Percentiles rank a stretch among this genome's conserved stretches.
Evolutionary conservation across 2,329 filamentous ascomycete genomes (phyloP).

Genomic region (Diaporthe aspalathi): DNA sequence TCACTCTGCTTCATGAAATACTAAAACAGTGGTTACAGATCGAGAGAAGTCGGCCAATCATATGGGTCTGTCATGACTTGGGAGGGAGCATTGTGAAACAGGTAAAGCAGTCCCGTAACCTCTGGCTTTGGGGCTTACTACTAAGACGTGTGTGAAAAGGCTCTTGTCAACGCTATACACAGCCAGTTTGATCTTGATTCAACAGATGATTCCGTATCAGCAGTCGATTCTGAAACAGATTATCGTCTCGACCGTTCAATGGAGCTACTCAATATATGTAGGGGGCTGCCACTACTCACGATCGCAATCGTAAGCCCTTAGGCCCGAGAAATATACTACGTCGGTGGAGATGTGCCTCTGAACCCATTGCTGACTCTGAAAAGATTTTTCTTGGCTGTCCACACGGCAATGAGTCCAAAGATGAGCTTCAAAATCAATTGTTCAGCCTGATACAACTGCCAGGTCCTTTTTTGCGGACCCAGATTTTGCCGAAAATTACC

Average conservation of each 20-base stretch:
- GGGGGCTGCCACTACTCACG: background rate
- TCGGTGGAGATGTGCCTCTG: too few species aligned
- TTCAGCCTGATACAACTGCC: background rate
- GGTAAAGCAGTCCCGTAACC: background rate
- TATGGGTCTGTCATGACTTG: slow-evolving; percentile 21
- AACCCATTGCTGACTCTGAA: background rate
- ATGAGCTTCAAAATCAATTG: background rate
- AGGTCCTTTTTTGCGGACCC: too few species aligned
- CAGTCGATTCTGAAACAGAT: too few species aligned
- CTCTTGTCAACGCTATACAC: background rate
- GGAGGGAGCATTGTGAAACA: slow-evolving; percentile 22
- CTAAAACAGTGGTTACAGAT: too few species aligned
- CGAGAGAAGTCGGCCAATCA: background rate
- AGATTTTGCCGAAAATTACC: background rate
- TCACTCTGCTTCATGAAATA: too few species aligned
- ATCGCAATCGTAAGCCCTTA: background rate
- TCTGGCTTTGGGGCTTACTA: too few species aligned
- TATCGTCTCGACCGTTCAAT: background rate
- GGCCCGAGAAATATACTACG: too few species aligned
- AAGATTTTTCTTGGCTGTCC: slow-evolving; percentile 9
- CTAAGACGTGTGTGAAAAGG: too few species aligned
- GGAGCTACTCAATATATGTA: background rate
- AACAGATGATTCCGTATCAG: background rate
- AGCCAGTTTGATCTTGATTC: background rate
- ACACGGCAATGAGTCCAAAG: background rate